These are phyloP conservation scores for Ceratorhiza oryzae-sativae DNA, from an alignment of 1,284 basidiomycete species.

Conservation along the genomic window DNA sequence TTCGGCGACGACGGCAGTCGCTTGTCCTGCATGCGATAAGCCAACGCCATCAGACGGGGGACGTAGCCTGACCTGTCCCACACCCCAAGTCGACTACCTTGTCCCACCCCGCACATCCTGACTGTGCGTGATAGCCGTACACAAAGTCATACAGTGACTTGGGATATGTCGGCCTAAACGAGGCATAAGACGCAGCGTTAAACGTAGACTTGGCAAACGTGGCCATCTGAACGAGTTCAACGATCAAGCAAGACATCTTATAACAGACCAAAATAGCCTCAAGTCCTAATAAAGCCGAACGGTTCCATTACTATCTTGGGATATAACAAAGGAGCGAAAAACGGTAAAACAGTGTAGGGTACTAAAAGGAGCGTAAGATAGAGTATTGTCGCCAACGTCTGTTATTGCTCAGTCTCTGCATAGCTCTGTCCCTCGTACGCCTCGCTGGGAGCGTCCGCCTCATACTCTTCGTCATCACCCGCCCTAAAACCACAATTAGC, in stretches of 20 bases:
- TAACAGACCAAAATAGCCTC: neutral
- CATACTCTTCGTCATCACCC: conserved; percentile 42
- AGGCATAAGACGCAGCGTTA: conserved; percentile 68
- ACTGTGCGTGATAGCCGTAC: conserved; percentile 60
- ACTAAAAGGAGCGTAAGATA: neutral
- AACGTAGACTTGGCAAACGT: conserved; percentile 71
- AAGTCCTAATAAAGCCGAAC: conserved; percentile 26
- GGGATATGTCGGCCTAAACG: conserved; percentile 73
- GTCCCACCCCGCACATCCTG: conserved; percentile 55
- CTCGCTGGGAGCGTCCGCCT: conserved; percentile 32
- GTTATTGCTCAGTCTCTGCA: conserved; percentile 39
- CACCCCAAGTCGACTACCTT: conserved; percentile 80
- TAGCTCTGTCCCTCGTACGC: conserved; percentile 38
- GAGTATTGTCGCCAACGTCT: neutral
- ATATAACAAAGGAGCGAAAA: conserved; percentile 16
- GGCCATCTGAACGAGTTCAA: conserved; percentile 57
- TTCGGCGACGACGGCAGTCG: conserved; percentile 64
- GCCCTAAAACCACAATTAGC: conserved; percentile 37
- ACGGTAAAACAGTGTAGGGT: neutral
- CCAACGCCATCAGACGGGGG: conserved; percentile 4
- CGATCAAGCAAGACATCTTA: neutral
- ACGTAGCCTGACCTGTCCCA: conserved; percentile 67
- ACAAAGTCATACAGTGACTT: conserved; percentile 66
- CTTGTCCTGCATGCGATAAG: conserved; percentile 60
- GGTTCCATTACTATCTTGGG: neutral